These are phyloP conservation scores for Candida bentonensis DNA, from an alignment of 805 yeast genomes.

Conservation along the genomic window DNA sequence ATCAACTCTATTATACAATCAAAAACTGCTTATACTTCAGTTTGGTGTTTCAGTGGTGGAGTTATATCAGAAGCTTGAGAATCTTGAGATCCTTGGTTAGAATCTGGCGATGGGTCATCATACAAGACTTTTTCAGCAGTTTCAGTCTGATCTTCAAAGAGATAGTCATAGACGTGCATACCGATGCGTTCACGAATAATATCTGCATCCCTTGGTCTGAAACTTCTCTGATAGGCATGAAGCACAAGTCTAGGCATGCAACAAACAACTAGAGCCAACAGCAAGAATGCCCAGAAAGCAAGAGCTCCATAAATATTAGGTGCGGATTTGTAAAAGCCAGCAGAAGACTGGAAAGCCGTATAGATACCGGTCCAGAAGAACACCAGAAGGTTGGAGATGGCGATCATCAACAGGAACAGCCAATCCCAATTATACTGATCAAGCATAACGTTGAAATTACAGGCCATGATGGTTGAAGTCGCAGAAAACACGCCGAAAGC, in stretches of 20 bases:
- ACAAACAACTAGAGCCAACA: constrained; percentile 37
- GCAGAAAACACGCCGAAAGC: constrained; percentile 51
- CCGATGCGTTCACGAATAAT: constrained; percentile 43
- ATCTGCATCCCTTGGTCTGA: constrained; percentile 47
- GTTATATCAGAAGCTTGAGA: too few species aligned
- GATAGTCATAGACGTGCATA: constrained; percentile 28
- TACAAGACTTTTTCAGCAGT: too few species aligned
- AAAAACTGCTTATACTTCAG: too few species aligned
- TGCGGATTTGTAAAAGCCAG: constrained; percentile 49
- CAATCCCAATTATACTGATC: constrained; percentile 66
- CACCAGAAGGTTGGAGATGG: constrained; percentile 40
- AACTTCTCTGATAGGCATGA: constrained; percentile 37
- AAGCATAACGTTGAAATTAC: constrained; percentile 46
- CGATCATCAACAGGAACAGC: constrained; percentile 37
- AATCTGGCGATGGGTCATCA: too few species aligned
- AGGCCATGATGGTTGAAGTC: constrained; percentile 41
- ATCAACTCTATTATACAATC: too few species aligned
- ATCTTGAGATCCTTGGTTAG: too few species aligned
- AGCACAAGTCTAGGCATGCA: constrained; percentile 43
- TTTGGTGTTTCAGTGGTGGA: too few species aligned
- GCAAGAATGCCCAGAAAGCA: constrained; percentile 45
- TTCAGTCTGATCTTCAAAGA: background rate
- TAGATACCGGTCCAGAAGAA: constrained; percentile 66
- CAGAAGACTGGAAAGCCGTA: constrained; percentile 36
- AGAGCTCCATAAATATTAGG: constrained; percentile 43